phyloP scores from a whole-genome alignment of 257 asterid species.

The Linderniella brevidens region DNA sequence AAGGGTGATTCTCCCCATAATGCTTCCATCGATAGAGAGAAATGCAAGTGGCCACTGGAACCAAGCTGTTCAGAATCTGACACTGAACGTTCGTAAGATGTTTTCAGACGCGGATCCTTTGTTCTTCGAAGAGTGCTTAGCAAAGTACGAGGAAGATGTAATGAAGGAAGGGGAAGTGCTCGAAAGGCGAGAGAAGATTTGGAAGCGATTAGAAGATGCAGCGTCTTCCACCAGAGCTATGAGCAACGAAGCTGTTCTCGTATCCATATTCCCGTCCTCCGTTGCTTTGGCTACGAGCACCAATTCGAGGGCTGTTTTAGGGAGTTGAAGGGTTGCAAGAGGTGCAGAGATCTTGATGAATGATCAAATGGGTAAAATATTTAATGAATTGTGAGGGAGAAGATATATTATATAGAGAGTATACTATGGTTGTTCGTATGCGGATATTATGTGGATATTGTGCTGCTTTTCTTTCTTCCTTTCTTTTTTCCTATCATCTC shows the following conservation, averaged over 20 bases:
- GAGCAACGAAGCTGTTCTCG: constrained; percentile 24
- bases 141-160: constrained; percentile 29
- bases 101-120: constrained; percentile 37
- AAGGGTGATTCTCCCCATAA: constrained; percentile 31
- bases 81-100: constrained; percentile 33
- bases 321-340: too few species aligned
- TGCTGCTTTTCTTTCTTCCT: too few species aligned
- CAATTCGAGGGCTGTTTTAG: constrained; percentile 11
- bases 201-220: constrained; percentile 36
- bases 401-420: too few species aligned
- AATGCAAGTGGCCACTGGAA: constrained; percentile 38
- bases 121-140: constrained; percentile 32
- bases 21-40: constrained; percentile 35
- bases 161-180: constrained; percentile 21
- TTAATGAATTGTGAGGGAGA: too few species aligned
- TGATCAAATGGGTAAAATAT: too few species aligned
- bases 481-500: too few species aligned
- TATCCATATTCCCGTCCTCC: constrained; percentile 33
- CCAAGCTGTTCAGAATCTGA: constrained; percentile 40
- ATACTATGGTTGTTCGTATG: too few species aligned
- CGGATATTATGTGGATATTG: too few species aligned
- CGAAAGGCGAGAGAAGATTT: constrained; percentile 25
- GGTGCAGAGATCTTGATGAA: too few species aligned
- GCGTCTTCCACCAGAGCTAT: constrained; percentile 20
- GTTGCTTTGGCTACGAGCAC: constrained; percentile 24